Conservation (phyloP, 164 flowering plant species). For the Macadamia tetraphylla region DNA sequence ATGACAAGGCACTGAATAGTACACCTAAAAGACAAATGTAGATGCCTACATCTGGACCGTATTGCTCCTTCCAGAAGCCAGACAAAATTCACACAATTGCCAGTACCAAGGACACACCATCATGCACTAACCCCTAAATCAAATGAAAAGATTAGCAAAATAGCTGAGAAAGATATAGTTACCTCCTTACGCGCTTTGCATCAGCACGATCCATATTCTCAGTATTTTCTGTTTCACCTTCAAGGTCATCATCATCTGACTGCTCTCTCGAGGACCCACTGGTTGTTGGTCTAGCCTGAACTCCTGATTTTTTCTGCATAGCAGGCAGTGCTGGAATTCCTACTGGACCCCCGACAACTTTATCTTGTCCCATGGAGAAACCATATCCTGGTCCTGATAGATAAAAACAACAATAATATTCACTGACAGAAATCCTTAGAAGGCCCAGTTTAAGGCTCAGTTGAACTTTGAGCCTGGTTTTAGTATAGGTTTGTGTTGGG, state of each 20-base stretch:
- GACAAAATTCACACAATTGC: neutral
- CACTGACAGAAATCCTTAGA: neutral
- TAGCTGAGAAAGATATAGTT: conserved; percentile 14
- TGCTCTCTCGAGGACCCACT: conserved; percentile 85
- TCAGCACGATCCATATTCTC: conserved; percentile 62
- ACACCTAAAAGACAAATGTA: neutral
- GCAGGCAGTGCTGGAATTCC: conserved; percentile 50
- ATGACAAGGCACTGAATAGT: neutral
- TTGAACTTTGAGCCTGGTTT: too few species aligned
- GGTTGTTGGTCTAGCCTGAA: conserved; percentile 40
- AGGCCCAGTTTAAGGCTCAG: too few species aligned
- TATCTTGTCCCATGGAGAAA: conserved; percentile 37
- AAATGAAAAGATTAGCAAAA: neutral
- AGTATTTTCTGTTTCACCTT: conserved; percentile 54
- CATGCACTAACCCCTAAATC: neutral
- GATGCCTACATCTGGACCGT: neutral
- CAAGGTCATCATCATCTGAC: conserved; percentile 84
- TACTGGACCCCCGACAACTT: conserved; percentile 37
- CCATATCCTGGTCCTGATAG: conserved; percentile 40
- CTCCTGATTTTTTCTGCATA: conserved; percentile 35
- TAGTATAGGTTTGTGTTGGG: too few species aligned
- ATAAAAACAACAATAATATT: neutral
- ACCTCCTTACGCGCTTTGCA: conserved; percentile 93
- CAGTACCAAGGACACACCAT: neutral
- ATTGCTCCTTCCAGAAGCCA: neutral